These are phyloP conservation scores for Schwanniomyces yamadae DNA, from an alignment of 805 yeast genomes.

Conservation along the genomic window DNA sequence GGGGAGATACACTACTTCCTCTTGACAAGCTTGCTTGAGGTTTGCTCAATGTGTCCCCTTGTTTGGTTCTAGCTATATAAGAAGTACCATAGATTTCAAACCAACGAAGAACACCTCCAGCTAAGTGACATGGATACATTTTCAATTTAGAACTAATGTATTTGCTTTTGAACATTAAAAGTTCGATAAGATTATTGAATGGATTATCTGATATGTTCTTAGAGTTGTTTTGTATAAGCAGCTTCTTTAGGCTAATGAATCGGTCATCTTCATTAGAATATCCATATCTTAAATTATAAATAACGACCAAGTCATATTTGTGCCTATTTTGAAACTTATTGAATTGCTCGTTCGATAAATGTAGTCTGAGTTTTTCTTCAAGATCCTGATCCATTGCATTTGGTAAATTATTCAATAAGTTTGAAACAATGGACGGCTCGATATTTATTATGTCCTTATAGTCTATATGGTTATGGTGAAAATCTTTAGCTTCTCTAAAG, in stretches of 20 bases:
- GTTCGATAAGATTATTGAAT: conserved; percentile 42
- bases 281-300: conserved; percentile 55
- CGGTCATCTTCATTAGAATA: conserved; percentile 22
- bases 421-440: conserved; percentile 51
- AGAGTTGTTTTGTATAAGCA: conserved; percentile 35
- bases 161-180: conserved; percentile 29
- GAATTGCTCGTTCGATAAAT: conserved; percentile 57
- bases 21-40: conserved; percentile 20
- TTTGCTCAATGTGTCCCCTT: conserved; percentile 11
- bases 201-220: conserved; percentile 56
- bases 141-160: conserved; percentile 34
- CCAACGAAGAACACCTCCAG: conserved; percentile 41
- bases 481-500: conserved; percentile 60
- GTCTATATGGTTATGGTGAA: conserved; percentile 61
- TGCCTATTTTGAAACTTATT: conserved; percentile 51
- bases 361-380: conserved; percentile 57
- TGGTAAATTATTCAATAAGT: conserved; percentile 20
- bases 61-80: conserved; percentile 15
- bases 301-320: conserved; percentile 59
- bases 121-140: conserved; percentile 30
- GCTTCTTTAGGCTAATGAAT: conserved; percentile 34
- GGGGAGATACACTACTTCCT: conserved; percentile 3
- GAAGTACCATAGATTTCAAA: conserved; percentile 27
- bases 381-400: conserved; percentile 60
- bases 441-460: conserved; percentile 63